Base-by-base conservation (phyloP, 2,329 filamentous ascomycete species). In the Aspergillus ochraceoroseus region DNA sequence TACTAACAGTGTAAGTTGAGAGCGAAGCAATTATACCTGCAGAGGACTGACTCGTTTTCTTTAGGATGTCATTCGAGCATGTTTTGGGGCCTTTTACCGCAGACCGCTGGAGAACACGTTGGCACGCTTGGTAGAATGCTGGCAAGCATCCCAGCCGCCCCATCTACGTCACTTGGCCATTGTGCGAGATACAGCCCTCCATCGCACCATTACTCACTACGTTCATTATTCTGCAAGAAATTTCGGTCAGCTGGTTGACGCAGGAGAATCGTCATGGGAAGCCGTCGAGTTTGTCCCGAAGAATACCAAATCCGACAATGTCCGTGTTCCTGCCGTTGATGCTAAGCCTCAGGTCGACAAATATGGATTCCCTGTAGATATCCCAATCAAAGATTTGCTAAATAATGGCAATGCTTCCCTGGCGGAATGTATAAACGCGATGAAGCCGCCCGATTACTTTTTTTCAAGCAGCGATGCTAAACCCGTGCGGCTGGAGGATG, bases 91-190 rank as follows among this genome's bases (percentile, higher is more conserved):
- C 7, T 72, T 76, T 49, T 79, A 73, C 59, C 70, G 68, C 38
- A 66, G 76, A 34, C 73, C 76, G 0, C 53, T 78, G 19, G 78
- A 82, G 51, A 67, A 70, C 19, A 61, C 70, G 13, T 54, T 81
- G 14, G 60, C 59, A 33, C 71, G 75, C 17, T 50, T 82, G 25
- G 74, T 74, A 2, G 71, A 78, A 41, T 64, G 70, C 39, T 80
- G 77, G 72, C 70, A 77, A 38, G 52, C 72, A 11, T 74, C 73
- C n/a, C 79, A 82, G 49, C 77, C 78, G 15, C 59, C 64, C 3
- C 71, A 79, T 54, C 63, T 81, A 14, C 70, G 73, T 12, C 76
- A 80, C 52, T 59, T 79, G 11, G 68, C 73, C 7, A 63, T 82
- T 19, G 67, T 81, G 22, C 65, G 76, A 45, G 76, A 80, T 39